These are phyloP conservation scores for Ilex paraguariensis DNA, from an alignment of 305 asterid genomes.

Conservation along the genomic window DNA sequence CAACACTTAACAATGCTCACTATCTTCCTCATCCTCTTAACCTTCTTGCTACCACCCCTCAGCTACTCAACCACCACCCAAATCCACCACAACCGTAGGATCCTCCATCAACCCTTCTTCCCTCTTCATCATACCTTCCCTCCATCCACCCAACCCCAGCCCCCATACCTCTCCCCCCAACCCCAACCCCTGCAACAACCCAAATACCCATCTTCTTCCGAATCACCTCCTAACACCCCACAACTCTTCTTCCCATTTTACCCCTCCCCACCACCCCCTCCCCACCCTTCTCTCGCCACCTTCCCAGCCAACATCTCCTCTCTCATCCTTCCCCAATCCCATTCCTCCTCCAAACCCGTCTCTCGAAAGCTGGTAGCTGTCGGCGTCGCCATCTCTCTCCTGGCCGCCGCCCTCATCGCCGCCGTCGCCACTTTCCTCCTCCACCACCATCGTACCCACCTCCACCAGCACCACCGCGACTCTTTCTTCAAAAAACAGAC, in stretches of 20 bases:
- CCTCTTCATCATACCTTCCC: slow-evolving; percentile 15
- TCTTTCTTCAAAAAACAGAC: background rate
- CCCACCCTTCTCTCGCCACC: slow-evolving; percentile 19
- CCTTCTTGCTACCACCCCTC: slow-evolving; percentile 2
- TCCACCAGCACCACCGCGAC: slow-evolving; percentile 1
- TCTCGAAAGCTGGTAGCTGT: slow-evolving; percentile 29
- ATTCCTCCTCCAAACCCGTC: slow-evolving; percentile 20
- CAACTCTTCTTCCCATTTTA: slow-evolving; percentile 27
- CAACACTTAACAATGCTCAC: background rate
- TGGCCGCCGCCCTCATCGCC: slow-evolving; percentile 17
- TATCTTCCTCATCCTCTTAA: slow-evolving; percentile 1
- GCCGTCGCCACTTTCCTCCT: slow-evolving; percentile 24
- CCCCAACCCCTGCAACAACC: slow-evolving; percentile 16
- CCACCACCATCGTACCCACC: slow-evolving; percentile 17
- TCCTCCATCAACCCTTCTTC: slow-evolving; percentile 21
- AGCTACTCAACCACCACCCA: slow-evolving; percentile 5
- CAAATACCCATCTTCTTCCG: slow-evolving; percentile 28
- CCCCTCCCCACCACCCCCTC: slow-evolving; percentile 19
- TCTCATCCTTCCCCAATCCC: slow-evolving; percentile 31
- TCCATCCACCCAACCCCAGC: slow-evolving; percentile 5
- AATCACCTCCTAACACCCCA: slow-evolving; percentile 20
- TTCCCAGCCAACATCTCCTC: slow-evolving; percentile 53
- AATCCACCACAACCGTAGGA: slow-evolving; percentile 10
- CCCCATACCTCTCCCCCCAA: background rate
- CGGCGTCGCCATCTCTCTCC: slow-evolving; percentile 21